Percentiles rank a stretch among this genome's conserved stretches.
Evolutionary conservation across 2,329 filamentous ascomycete species (phyloP).

Genomic region (Fusarium udum): DNA sequence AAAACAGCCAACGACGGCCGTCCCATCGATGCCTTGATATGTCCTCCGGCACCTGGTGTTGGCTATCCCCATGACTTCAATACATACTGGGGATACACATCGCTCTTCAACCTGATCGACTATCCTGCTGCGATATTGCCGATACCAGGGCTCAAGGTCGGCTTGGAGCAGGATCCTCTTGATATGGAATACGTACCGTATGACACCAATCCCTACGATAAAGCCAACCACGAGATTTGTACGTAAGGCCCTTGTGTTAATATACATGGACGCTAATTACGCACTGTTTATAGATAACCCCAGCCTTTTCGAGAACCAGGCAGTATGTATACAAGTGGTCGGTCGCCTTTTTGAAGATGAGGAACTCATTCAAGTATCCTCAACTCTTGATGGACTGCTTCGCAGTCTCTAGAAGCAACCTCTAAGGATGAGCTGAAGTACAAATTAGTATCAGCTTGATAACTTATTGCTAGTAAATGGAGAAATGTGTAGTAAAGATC

Average conservation of each 20-base stretch:
- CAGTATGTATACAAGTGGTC: constrained; percentile 11
- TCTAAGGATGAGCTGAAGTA: neutral
- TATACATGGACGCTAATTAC: neutral
- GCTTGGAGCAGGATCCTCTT: neutral
- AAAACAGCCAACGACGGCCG: neutral
- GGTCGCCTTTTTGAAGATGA: constrained; percentile 18
- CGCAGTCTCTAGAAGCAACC: neutral
- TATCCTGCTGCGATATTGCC: constrained; percentile 15
- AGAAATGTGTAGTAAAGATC: neutral
- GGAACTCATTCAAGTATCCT: neutral
- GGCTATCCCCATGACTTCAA: constrained; percentile 19
- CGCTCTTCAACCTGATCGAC: constrained; percentile 14
- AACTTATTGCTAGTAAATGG: too few species aligned
- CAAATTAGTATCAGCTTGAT: fast-evolving
- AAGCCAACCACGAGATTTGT: constrained; percentile 13
- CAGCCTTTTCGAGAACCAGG: neutral
- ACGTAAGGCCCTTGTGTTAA: neutral
- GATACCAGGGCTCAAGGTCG: neutral
- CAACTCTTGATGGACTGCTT: neutral
- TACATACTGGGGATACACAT: constrained; percentile 21
- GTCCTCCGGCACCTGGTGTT: neutral
- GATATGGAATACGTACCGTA: neutral
- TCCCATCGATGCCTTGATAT: constrained; percentile 8
- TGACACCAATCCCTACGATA: constrained; percentile 6
- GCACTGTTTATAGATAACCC: neutral